Percentiles rank a stretch among this genome's conserved stretches.
Evolutionary conservation across 169 alveolate species (phyloP).

Genomic region (Plasmodium vivax): DNA sequence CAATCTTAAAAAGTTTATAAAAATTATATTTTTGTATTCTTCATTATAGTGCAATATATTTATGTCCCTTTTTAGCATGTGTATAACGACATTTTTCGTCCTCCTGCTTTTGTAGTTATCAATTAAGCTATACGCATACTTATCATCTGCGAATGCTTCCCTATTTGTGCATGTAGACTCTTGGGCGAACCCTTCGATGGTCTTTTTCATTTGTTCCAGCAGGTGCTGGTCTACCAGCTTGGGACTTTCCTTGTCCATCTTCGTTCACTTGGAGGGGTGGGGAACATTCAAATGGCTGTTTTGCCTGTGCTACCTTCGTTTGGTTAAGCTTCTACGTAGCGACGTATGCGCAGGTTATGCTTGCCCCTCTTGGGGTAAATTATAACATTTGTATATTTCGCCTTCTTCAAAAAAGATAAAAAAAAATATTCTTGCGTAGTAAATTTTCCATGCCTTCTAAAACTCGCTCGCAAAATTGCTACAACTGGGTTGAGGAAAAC

Average conservation of each 20-base stretch:
- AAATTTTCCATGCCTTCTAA: neutral
- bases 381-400: neutral
- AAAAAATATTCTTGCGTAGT: neutral
- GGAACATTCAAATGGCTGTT: neutral
- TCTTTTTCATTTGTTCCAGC: neutral
- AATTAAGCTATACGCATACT: slow-evolving; percentile 82
- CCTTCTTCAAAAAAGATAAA: neutral
- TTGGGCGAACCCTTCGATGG: neutral
- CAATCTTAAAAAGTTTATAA: slow-evolving; percentile 69
- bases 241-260: neutral
- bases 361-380: neutral
- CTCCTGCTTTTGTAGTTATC: slow-evolving; percentile 81
- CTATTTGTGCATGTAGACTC: neutral
- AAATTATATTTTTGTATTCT: slow-evolving; percentile 64
- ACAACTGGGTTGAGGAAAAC: neutral
- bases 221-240: neutral
- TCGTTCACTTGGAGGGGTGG: neutral
- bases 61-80: slow-evolving; percentile 75
- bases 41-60: slow-evolving; percentile 53
- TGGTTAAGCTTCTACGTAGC: neutral
- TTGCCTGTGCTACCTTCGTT: neutral
- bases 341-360: neutral
- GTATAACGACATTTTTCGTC: slow-evolving; percentile 79
- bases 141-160: slow-evolving; percentile 75
- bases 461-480: neutral